These are phyloP conservation scores for Gnomoniopsis smithogilvyi DNA, from an alignment of 2,329 filamentous ascomycete genomes.

Conservation along the genomic window DNA sequence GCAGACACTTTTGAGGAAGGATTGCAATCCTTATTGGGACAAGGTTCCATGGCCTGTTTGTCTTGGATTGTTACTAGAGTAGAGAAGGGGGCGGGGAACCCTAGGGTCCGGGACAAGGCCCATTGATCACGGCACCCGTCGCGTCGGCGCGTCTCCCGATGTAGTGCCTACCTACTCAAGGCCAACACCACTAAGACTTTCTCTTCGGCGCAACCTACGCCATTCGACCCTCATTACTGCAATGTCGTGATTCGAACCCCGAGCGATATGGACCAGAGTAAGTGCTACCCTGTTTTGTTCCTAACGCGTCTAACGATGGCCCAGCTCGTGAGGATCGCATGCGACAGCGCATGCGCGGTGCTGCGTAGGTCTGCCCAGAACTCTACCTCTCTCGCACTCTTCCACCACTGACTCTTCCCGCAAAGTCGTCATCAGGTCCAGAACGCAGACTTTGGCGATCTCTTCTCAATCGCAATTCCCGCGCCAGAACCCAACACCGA, in stretches of 20 bases:
- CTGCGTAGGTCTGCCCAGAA: conserved; percentile 45
- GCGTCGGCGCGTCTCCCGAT: conserved; percentile 7
- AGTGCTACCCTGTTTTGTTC: conserved; percentile 11
- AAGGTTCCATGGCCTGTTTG: too few relatives aligned
- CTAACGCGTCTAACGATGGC: conserved; percentile 8
- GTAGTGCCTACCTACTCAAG: not conserved
- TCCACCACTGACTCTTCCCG: not conserved
- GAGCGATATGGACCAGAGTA: conserved; percentile 32
- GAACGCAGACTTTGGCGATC: conserved; percentile 58
- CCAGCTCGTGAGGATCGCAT: conserved; percentile 59
- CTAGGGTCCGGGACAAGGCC: too few relatives aligned
- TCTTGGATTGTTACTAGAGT: too few relatives aligned
- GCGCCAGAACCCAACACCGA: conserved; percentile 16
- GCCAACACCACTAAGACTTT: too few relatives aligned
- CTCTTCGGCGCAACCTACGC: not conserved
- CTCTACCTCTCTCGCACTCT: not conserved
- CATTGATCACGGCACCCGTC: too few relatives aligned
- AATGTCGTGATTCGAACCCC: not conserved
- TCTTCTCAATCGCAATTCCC: conserved; percentile 31
- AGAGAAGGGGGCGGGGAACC: too few relatives aligned
- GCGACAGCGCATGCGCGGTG: conserved; percentile 63
- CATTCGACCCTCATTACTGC: not conserved
- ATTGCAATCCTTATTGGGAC: too few relatives aligned
- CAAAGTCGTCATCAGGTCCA: conserved; percentile 53
- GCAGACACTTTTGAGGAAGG: too few relatives aligned